Evolutionary conservation across 768 basidiomycete genomes (phyloP).

Genomic region (Peribolospora kevripleyi): DNA sequence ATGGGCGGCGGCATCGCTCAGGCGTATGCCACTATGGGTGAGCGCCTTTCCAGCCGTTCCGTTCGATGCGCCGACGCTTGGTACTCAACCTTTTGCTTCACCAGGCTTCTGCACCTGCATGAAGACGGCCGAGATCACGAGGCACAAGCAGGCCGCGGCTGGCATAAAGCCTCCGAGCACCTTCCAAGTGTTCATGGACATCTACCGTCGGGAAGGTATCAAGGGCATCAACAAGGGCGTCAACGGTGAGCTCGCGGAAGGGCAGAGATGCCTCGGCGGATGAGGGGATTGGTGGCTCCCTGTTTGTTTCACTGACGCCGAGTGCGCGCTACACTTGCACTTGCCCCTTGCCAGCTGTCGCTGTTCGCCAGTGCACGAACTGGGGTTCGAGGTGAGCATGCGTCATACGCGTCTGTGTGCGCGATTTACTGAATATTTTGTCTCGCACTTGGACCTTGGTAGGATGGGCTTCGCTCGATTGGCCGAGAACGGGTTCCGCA

Average conservation of each 20-base stretch:
- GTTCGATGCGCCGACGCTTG: neutral
- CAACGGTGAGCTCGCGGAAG: constrained; percentile 29
- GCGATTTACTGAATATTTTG: neutral
- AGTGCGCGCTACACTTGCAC: neutral
- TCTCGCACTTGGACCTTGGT: neutral
- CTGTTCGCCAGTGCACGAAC: constrained; percentile 23
- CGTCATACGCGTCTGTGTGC: neutral
- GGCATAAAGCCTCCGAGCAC: constrained; percentile 66
- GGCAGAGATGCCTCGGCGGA: neutral
- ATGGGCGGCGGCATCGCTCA: constrained; percentile 95
- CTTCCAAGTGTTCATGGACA: constrained; percentile 82
- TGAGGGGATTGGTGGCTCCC: no score
- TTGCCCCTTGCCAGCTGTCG: neutral
- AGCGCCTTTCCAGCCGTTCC: neutral
- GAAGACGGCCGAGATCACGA: constrained; percentile 95
- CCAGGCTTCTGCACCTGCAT: constrained; percentile 82
- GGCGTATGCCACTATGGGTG: constrained; percentile 99
- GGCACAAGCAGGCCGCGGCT: constrained; percentile 64
- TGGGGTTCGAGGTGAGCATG: constrained; percentile 21
- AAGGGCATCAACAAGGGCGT: constrained; percentile 98
- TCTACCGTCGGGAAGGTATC: constrained; percentile 78
- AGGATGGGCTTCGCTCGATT: constrained; percentile 94
- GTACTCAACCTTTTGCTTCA: neutral
- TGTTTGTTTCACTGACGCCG: no score
- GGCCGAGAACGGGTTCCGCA: constrained; percentile 56